Conservation (phyloP, 1,139 yeast species). For the Geotrichum carabidarum region DNA sequence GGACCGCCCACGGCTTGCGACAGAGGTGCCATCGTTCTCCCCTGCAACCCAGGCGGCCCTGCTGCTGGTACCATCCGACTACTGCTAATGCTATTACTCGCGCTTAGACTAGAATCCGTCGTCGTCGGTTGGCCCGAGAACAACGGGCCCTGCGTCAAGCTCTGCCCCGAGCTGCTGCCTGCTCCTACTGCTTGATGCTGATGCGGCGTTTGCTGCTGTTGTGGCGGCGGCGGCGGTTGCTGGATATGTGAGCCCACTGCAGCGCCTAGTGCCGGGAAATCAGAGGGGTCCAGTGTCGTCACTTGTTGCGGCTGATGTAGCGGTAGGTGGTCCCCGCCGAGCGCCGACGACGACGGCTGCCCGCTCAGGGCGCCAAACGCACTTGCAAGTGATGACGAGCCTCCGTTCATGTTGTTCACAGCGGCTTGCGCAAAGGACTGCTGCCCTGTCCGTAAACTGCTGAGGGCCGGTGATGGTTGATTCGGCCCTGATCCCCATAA, state of each 20-base stretch:
- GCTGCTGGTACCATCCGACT: slow-evolving; percentile 10
- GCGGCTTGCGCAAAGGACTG: slow-evolving; percentile 23
- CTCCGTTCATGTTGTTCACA: slow-evolving; percentile 17
- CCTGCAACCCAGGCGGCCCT: slow-evolving; percentile 14
- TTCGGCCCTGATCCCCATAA: slow-evolving; percentile 12
- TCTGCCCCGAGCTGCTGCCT: too few species aligned
- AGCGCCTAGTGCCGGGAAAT: slow-evolving; percentile 10
- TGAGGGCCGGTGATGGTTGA: slow-evolving; percentile 2
- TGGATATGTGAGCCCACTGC: slow-evolving; percentile 20
- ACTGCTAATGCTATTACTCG: slow-evolving; percentile 16
- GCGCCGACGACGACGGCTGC: background rate
- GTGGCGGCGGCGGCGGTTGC: slow-evolving; percentile 11
- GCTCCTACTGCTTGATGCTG: slow-evolving; percentile 1
- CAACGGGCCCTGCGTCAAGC: too few species aligned
- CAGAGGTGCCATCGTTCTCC: slow-evolving; percentile 1
- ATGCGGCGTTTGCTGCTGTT: slow-evolving; percentile 18
- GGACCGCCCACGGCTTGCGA: slow-evolving; percentile 10
- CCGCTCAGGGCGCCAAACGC: background rate
- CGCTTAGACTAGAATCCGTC: background rate
- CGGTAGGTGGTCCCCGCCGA: background rate
- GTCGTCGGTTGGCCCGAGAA: too few species aligned
- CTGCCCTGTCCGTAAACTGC: background rate
- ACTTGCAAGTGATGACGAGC: background rate
- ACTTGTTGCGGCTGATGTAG: background rate
- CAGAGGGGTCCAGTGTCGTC: background rate